Evolutionary conservation across 2,329 filamentous ascomycete species (phyloP).

Genomic region (Alternaria ventricosa): DNA sequence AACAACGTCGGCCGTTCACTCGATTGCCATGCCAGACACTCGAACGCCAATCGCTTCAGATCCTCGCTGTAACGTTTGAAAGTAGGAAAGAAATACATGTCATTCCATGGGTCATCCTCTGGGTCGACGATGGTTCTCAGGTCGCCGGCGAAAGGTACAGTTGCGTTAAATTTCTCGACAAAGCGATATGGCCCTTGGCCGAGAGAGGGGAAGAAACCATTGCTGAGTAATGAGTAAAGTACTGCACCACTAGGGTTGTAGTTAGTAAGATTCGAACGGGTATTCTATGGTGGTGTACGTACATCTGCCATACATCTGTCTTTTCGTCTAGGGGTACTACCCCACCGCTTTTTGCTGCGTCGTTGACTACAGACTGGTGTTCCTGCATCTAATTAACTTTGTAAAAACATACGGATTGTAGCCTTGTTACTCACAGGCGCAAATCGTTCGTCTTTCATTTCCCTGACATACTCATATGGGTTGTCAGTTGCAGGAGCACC

Average conservation of each 20-base stretch:
- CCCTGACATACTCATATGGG: background rate
- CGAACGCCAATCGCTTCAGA: background rate
- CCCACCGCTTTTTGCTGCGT: background rate
- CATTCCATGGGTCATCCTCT: background rate
- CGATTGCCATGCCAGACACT: background rate
- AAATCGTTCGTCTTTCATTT: background rate
- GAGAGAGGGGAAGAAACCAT: background rate
- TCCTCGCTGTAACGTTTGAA: background rate
- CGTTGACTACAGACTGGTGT: background rate
- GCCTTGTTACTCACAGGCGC: background rate
- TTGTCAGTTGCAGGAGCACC: background rate
- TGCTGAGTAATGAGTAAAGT: background rate
- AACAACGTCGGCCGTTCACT: background rate
- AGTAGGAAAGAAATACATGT: background rate
- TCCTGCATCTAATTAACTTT: background rate
- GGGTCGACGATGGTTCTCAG: background rate
- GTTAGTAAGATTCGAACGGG: background rate
- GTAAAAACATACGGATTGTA: background rate
- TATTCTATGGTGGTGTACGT: background rate
- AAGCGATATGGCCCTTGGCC: background rate
- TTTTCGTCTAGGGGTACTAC: background rate
- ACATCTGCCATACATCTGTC: conserved; percentile 6
- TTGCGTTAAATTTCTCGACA: background rate
- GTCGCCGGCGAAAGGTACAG: background rate
- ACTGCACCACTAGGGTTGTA: background rate